Conservation (phyloP, 2,329 filamentous ascomycete genomes). For the Phialemonium atrogriseum region DNA sequence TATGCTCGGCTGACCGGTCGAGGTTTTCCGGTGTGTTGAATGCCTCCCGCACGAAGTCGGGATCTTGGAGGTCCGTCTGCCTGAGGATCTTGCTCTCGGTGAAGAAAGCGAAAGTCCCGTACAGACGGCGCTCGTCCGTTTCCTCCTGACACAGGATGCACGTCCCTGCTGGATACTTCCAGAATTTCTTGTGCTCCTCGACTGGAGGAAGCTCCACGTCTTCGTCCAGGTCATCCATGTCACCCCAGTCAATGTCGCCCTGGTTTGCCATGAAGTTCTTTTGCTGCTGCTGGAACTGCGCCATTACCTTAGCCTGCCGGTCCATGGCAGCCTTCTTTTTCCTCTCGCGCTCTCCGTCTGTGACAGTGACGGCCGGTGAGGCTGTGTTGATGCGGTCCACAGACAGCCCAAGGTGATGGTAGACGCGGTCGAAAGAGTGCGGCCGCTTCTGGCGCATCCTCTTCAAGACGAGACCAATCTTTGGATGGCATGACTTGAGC, state of each 20-base stretch:
- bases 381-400: constrained; percentile 74
- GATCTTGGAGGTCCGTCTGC: constrained; percentile 74
- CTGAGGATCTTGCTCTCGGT: constrained; percentile 79
- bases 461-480: constrained; percentile 75
- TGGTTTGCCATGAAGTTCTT: constrained; percentile 90
- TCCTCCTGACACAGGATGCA: constrained; percentile 97
- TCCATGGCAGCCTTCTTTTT: constrained; percentile 89
- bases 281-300: constrained; percentile 95
- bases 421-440: constrained; percentile 60
- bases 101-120: constrained; percentile 87
- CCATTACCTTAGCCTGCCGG: constrained; percentile 90
- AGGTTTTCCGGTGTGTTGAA: constrained; percentile 70
- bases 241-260: constrained; percentile 80
- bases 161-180: constrained; percentile 87
- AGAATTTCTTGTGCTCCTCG: constrained; percentile 64
- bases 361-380: constrained; percentile 63
- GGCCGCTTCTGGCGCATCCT: constrained; percentile 79
- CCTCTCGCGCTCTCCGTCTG: constrained; percentile 65
- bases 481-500: constrained; percentile 75
- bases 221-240: constrained; percentile 69
- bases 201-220: constrained; percentile 49
- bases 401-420: constrained; percentile 54
- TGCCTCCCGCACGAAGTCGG: constrained; percentile 78
- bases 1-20: constrained; percentile 72
- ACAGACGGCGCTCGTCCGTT: constrained; percentile 78